These are phyloP conservation scores for Zea luxurians DNA, from an alignment of 176 grass and related monocot genomes.

Conservation along the genomic window DNA sequence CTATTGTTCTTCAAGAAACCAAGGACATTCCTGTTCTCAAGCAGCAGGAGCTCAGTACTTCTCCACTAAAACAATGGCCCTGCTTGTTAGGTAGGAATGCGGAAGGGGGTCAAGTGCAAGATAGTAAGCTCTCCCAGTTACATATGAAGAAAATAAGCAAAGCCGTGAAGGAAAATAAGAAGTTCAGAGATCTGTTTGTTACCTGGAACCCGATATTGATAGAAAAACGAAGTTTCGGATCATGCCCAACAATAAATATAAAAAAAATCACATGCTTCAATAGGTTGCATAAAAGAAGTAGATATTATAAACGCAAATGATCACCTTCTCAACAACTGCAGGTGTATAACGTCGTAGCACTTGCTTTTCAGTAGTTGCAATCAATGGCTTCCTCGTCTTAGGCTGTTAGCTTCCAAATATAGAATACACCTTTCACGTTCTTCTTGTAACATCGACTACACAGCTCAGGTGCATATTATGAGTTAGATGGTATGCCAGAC, in stretches of 20 bases:
- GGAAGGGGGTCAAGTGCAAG: no score
- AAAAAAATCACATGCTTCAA: constrained; percentile 22
- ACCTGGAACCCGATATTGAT: no score
- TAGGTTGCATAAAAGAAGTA: constrained; percentile 12
- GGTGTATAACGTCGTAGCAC: constrained; percentile 79
- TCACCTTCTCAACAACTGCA: constrained; percentile 95
- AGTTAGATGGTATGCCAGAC: constrained; percentile 28
- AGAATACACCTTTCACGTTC: constrained; percentile 96
- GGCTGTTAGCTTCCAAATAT: constrained; percentile 72
- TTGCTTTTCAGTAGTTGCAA: constrained; percentile 89
- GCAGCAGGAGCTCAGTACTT: no score
- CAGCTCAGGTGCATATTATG: constrained; percentile 35
- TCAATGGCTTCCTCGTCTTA: constrained; percentile 75
- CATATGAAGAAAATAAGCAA: no score
- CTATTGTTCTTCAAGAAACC: no score
- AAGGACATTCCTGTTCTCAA: no score
- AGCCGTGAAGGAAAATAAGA: no score
- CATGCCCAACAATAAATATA: background rate
- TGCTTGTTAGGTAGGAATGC: no score
- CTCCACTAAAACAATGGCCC: no score
- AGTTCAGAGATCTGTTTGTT: no score
- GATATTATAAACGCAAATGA: constrained; percentile 1
- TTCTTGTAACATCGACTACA: constrained; percentile 96
- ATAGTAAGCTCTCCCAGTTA: no score
- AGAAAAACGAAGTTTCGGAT: background rate